Evolutionary conservation across 106 monocot species (phyloP).

Genomic region (Xerophyta viscosa): DNA sequence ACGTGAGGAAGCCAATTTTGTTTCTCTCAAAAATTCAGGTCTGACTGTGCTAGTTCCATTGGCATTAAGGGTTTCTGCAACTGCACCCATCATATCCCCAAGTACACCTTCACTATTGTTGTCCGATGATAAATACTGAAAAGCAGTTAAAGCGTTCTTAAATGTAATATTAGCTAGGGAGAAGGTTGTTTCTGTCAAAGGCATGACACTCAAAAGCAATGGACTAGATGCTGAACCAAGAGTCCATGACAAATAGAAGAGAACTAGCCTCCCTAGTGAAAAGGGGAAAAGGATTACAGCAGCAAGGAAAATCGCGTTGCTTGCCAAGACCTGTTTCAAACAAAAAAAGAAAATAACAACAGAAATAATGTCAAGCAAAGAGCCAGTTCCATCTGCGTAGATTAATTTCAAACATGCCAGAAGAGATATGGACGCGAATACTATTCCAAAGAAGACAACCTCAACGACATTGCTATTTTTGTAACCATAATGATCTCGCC

Average conservation of each 20-base stretch:
- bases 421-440: too few relatives aligned
- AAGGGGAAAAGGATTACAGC: conserved; percentile 90
- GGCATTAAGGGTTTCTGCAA: conserved; percentile 38
- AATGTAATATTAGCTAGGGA: conserved; percentile 75
- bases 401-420: too few relatives aligned
- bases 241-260: conserved; percentile 80
- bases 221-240: conserved; percentile 66
- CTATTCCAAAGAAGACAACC: too few relatives aligned
- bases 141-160: conserved; percentile 58
- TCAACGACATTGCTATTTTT: too few relatives aligned
- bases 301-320: conserved; percentile 96
- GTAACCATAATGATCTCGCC: too few relatives aligned
- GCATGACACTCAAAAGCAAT: conserved; percentile 49
- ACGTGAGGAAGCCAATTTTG: conserved; percentile 45
- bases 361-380: not conserved
- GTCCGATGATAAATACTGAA: conserved; percentile 65
- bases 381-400: too few relatives aligned
- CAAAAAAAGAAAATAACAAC: too few relatives aligned
- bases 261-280: conserved; percentile 78
- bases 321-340: conserved; percentile 74
- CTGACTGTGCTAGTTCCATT: conserved; percentile 53
- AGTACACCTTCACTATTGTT: conserved; percentile 38
- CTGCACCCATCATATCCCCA: conserved; percentile 37
- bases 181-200: conserved; percentile 60
- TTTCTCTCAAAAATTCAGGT: conserved; percentile 26